Evolutionary conservation across 2,329 filamentous ascomycete species (phyloP), one percentile per base, ranked within the genome.

Genomic region (Diaporthe sp.): DNA sequence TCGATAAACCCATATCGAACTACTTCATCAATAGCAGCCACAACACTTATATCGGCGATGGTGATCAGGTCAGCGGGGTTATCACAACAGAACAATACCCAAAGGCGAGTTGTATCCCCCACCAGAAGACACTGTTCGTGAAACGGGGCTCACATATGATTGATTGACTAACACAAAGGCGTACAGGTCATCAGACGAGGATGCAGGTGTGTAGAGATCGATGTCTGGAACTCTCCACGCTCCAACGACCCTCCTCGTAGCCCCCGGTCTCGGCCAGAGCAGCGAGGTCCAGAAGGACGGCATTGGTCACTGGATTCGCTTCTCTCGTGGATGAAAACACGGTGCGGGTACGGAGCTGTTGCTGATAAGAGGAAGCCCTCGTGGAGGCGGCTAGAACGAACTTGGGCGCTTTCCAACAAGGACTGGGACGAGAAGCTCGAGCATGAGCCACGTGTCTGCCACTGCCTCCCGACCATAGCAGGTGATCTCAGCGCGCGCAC

Each of bases 21-120:
- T 98, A 98, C 86, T 98, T 95, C 83, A 96, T 98, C 82, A 98
- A 93, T 77, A 97, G 95, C 78, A 98, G 95, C 81, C 96, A 98
- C 86, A 98, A 98, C 82, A 98, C 96, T 0, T 98, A 98, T 83
- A 87, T 98, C 55, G 73, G 61, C n/a, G 92, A 93, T 2, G 96
- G 96, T 1, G 95, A 98, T 80, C 96, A 98, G 83, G 88, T 97
- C 53, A 92, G 91, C 76, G 95, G 95, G 58, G 90, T 91, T 74
- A 93, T 94, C 76, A 95, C 93, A 42, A 91, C 93, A 0, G 92
- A 95, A 74, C 92, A 93, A 22, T 98, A 98, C 84, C 93, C 89
- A 79, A 91, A 92, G 81, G 75, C 55, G 5, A 62, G 75, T 65
- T 5, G 17, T 2, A 31, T 8, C 12, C 15, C 25, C 34, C 34